These are phyloP conservation scores for Botryococcus braunii DNA, from an alignment of 163 green algal species.

Conservation along the genomic window DNA sequence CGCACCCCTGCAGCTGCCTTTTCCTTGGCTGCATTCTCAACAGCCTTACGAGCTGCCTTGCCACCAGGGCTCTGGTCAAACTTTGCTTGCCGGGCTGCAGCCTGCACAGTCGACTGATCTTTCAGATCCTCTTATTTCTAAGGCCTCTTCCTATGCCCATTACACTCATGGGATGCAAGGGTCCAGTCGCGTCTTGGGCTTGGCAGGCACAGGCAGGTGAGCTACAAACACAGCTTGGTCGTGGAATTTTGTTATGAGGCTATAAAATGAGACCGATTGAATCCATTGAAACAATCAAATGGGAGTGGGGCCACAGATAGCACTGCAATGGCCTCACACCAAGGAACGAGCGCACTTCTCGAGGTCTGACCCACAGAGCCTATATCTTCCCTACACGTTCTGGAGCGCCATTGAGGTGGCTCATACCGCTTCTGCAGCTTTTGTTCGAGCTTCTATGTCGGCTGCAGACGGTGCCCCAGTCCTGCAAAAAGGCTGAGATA, in stretches of 20 bases:
- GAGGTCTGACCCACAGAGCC: neutral
- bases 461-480: neutral
- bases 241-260: neutral
- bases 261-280: constrained; percentile 1
- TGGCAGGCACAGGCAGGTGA: too few species aligned
- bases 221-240: too few species aligned
- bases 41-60: constrained; percentile 6
- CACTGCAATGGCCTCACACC: neutral
- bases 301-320: neutral
- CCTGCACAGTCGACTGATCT: neutral
- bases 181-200: too few species aligned
- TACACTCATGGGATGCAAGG: too few species aligned
- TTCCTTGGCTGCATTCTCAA: constrained; percentile 13
- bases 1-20: neutral
- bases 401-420: neutral
- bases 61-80: constrained; percentile 9
- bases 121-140: too few species aligned
- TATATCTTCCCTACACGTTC: neutral
- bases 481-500: too few species aligned
- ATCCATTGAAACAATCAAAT: neutral
- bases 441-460: constrained; percentile 5
- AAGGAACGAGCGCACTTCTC: neutral
- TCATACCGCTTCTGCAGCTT: constrained; percentile 7
- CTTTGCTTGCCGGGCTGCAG: constrained; percentile 1
- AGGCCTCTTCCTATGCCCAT: too few species aligned